Percentiles rank a stretch among this genome's conserved stretches.
phyloP scores from a whole-genome alignment of 192 early-diverging fungal genomes.

The Coemansia sp. region DNA sequence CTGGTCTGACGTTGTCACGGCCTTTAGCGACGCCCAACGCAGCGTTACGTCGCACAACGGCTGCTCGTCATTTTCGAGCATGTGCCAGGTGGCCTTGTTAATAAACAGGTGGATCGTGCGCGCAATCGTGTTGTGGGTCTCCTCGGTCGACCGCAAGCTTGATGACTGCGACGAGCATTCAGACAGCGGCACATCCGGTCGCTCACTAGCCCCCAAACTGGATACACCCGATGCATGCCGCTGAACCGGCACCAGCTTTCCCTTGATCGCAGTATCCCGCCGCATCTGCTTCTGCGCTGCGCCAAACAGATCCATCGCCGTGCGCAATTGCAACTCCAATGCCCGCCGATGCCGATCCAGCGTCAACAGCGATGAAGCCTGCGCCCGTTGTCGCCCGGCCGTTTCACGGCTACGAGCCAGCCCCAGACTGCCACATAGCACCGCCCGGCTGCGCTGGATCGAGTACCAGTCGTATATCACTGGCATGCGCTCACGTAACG shows the following conservation, averaged over 20 bases:
- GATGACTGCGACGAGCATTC: conserved; percentile 15
- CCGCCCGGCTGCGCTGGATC: conserved; percentile 33
- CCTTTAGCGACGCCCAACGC: conserved; percentile 59
- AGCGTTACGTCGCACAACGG: conserved; percentile 71
- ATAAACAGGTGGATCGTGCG: conserved; percentile 58
- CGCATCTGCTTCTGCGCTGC: conserved; percentile 46
- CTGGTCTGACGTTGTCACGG: conserved; percentile 81
- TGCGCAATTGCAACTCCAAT: conserved; percentile 49
- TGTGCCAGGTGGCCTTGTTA: conserved; percentile 68
- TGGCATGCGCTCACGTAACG: conserved; percentile 44
- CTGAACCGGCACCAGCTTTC: background rate
- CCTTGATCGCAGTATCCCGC: conserved; percentile 7
- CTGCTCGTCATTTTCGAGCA: conserved; percentile 62
- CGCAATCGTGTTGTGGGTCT: conserved; percentile 54
- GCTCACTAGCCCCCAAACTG: no score
- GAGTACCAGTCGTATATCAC: conserved; percentile 48
- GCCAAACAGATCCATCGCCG: conserved; percentile 49
- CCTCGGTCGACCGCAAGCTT: conserved; percentile 26
- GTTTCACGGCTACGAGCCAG: background rate
- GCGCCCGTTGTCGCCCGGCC: conserved; percentile 9
- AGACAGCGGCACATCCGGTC: background rate
- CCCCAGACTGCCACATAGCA: conserved; percentile 14
- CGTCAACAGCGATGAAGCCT: conserved; percentile 33
- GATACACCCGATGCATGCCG: background rate
- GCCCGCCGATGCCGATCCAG: conserved; percentile 41